Evolutionary conservation across 768 basidiomycete genomes (phyloP).

Genomic region (Leccinum incarnatum): DNA sequence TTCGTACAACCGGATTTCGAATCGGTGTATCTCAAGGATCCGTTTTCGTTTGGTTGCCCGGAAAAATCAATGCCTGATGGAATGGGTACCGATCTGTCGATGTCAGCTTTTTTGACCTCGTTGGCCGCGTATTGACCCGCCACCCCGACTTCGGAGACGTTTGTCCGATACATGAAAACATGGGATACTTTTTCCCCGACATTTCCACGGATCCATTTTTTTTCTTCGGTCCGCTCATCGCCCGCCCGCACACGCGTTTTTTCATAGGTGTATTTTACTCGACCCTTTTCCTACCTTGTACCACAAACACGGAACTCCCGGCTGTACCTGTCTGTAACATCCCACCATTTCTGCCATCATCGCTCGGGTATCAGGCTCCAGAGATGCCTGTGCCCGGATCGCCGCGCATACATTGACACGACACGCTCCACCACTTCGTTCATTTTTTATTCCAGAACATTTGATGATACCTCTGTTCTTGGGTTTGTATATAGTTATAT

Average conservation of each 20-base stretch:
- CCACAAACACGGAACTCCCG: conserved; percentile 14
- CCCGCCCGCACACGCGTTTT: conserved; percentile 2
- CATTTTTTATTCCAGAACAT: conserved; percentile 1
- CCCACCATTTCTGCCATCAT: neutral
- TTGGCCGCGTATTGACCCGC: conserved; percentile 28
- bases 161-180: neutral
- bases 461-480: conserved; percentile 9
- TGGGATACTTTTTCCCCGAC: conserved; percentile 3
- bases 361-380: neutral
- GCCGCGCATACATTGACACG: conserved; percentile 4
- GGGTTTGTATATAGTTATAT: conserved; percentile 32
- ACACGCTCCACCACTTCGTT: conserved; percentile 11
- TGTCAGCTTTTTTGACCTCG: conserved; percentile 34
- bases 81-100: conserved; percentile 27
- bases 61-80: conserved; percentile 20
- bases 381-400: conserved; percentile 2
- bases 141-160: neutral
- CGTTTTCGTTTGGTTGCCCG: conserved; percentile 25
- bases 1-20: conserved; percentile 23
- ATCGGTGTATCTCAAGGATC: conserved; percentile 21
- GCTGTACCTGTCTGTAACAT: conserved; percentile 30
- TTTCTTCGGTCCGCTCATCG: conserved; percentile 1
- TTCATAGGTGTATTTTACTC: conserved; percentile 28
- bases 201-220: neutral
- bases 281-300: conserved; percentile 5